Conservation (phyloP, 2,329 filamentous ascomycete genomes). For the Phaeosphaeria sp. region DNA sequence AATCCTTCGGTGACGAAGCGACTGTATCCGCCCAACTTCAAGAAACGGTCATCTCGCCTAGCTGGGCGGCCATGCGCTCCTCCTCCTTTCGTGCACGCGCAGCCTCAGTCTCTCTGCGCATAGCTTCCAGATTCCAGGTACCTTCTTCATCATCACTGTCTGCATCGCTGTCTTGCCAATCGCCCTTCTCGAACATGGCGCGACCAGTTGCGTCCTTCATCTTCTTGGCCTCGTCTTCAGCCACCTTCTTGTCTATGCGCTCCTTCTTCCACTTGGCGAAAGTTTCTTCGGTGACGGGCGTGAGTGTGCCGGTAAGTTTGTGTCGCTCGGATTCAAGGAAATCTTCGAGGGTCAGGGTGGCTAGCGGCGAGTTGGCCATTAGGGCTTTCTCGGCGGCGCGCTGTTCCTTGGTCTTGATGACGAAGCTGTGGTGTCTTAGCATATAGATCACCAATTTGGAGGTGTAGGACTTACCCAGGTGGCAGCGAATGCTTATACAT, state of each 20-base stretch:
- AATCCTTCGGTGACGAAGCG: not conserved
- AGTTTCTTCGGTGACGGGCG: slow-evolving; percentile 88
- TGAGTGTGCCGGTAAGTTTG: slow-evolving; percentile 89
- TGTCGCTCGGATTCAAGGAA: slow-evolving; percentile 96
- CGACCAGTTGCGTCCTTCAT: slow-evolving; percentile 96
- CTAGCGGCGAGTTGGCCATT: slow-evolving; percentile 92
- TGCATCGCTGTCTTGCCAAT: slow-evolving; percentile 75
- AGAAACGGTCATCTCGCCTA: slow-evolving; percentile 28
- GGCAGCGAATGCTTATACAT: slow-evolving; percentile 98
- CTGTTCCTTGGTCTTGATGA: slow-evolving; percentile 98
- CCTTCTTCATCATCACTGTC: slow-evolving; percentile 64
- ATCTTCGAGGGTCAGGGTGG: slow-evolving; percentile 94
- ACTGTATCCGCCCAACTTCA: slow-evolving; percentile 8
- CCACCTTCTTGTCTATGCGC: slow-evolving; percentile 91
- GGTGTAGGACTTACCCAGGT: slow-evolving; percentile 73
- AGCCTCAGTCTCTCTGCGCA: slow-evolving; percentile 85
- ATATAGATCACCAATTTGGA: not conserved
- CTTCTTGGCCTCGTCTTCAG: slow-evolving; percentile 86
- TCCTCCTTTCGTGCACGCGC: slow-evolving; percentile 78
- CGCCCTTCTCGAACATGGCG: slow-evolving; percentile 94
- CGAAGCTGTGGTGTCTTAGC: slow-evolving; percentile 68
- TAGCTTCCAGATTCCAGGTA: slow-evolving; percentile 81
- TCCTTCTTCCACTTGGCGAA: slow-evolving; percentile 99
- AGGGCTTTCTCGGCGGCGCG: slow-evolving; percentile 93
- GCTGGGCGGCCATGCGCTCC: slow-evolving; percentile 60